These are phyloP conservation scores for Aspergillus sp. DNA, from an alignment of 2,329 filamentous ascomycete species.

Conservation along the genomic window DNA sequence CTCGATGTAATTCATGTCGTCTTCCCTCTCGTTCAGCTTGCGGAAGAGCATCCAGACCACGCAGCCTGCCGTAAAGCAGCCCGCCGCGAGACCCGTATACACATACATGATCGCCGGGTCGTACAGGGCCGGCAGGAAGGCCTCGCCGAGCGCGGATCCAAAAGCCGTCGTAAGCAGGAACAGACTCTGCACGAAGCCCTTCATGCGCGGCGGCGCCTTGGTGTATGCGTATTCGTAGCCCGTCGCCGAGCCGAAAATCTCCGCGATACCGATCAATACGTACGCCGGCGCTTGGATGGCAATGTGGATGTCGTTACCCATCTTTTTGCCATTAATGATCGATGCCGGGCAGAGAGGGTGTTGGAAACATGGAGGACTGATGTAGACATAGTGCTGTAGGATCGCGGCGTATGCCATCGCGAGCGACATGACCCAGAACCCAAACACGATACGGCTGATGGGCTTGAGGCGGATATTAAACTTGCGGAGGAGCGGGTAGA, in stretches of 20 bases:
- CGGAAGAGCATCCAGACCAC: slow-evolving; percentile 6
- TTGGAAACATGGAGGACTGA: neutral
- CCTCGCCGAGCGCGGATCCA: slow-evolving; percentile 6
- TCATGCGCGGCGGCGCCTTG: slow-evolving; percentile 7
- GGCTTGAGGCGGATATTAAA: slow-evolving; percentile 55
- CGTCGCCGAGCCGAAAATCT: slow-evolving; percentile 1
- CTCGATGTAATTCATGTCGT: slow-evolving; percentile 6
- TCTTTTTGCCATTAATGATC: neutral
- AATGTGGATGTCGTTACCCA: neutral
- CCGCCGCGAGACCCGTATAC: slow-evolving; percentile 6
- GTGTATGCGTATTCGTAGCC: slow-evolving; percentile 5
- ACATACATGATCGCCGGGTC: slow-evolving; percentile 9
- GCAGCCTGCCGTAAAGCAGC: slow-evolving; percentile 4
- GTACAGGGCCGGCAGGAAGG: slow-evolving; percentile 4
- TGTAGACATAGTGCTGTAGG: slow-evolving; percentile 43
- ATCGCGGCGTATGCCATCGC: slow-evolving; percentile 47
- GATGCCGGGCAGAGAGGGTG: neutral
- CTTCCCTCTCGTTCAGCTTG: slow-evolving; percentile 10
- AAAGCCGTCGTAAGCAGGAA: slow-evolving; percentile 8
- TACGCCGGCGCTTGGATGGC: slow-evolving; percentile 1
- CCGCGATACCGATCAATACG: slow-evolving; percentile 1
- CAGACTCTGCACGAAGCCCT: slow-evolving; percentile 14
- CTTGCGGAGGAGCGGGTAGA: slow-evolving; percentile 57
- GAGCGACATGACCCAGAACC: slow-evolving; percentile 52
- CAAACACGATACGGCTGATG: slow-evolving; percentile 60